These are phyloP conservation scores for Cystobasidium sp. DNA, from an alignment of 1,284 basidiomycete species.

Conservation along the genomic window DNA sequence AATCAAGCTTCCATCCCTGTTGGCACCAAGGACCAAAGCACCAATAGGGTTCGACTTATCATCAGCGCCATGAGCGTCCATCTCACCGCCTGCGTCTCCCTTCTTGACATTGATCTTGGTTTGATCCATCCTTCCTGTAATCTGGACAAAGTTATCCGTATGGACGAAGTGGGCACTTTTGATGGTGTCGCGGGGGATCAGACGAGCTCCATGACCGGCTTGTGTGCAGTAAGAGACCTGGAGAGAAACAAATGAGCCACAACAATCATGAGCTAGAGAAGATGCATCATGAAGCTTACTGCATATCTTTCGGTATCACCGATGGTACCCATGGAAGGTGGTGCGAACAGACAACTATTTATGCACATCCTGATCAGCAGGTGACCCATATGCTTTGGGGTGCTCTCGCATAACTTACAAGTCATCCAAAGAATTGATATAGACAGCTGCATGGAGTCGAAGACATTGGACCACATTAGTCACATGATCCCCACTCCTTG, in stretches of 20 bases:
- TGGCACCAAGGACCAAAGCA: slow-evolving; percentile 50
- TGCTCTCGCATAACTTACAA: neutral
- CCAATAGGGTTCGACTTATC: slow-evolving; percentile 54
- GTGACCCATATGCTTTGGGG: neutral
- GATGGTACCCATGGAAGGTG: slow-evolving; percentile 61
- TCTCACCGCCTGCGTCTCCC: slow-evolving; percentile 60
- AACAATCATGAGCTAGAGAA: too few species aligned
- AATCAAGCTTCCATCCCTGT: slow-evolving; percentile 43
- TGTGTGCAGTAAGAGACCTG: slow-evolving; percentile 55
- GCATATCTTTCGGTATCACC: slow-evolving; percentile 68
- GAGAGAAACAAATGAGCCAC: neutral
- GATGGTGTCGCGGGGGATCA: slow-evolving; percentile 67
- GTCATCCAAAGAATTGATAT: slow-evolving; percentile 21
- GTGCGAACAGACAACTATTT: slow-evolving; percentile 64
- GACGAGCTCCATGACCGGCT: slow-evolving; percentile 67
- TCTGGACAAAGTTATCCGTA: slow-evolving; percentile 59
- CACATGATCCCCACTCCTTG: too few species aligned
- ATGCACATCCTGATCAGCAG: neutral
- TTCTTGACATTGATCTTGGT: slow-evolving; percentile 58
- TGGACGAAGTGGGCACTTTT: slow-evolving; percentile 65
- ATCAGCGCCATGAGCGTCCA: slow-evolving; percentile 61
- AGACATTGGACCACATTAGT: neutral
- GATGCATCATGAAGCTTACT: neutral
- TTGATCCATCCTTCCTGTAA: slow-evolving; percentile 59
- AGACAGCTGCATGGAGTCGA: neutral